These are phyloP conservation scores for Picea glauca DNA, from an alignment of 75 land plant species.

Conservation along the genomic window DNA sequence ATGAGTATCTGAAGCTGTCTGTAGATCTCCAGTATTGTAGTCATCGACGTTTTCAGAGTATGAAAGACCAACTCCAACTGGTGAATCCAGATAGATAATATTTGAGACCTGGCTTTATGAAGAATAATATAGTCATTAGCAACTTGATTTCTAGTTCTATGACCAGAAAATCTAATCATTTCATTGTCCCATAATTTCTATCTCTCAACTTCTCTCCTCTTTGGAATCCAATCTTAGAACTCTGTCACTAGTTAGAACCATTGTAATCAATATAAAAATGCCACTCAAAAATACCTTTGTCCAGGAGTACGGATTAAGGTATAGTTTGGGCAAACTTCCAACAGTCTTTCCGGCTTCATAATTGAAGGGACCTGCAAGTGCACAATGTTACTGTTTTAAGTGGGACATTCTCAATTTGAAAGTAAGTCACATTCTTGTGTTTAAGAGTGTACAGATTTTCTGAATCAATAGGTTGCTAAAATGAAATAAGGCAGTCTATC, in stretches of 20 bases:
- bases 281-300: slow-evolving; percentile 56
- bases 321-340: slow-evolving; percentile 46
- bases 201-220: neutral
- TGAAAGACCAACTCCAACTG: slow-evolving; percentile 91
- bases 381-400: neutral
- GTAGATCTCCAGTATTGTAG: slow-evolving; percentile 71
- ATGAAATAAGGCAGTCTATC: slow-evolving; percentile 6
- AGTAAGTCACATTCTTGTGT: neutral
- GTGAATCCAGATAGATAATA: slow-evolving; percentile 90
- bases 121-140: neutral
- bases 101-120: slow-evolving; percentile 60
- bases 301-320: slow-evolving; percentile 86
- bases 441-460: neutral
- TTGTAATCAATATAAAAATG: neutral
- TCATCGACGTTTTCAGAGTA: slow-evolving; percentile 52
- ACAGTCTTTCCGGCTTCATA: slow-evolving; percentile 37
- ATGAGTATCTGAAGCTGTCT: slow-evolving; percentile 82
- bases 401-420: neutral
- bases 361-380: slow-evolving; percentile 68
- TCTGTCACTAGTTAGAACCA: neutral
- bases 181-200: neutral
- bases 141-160: neutral
- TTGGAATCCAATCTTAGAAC: slow-evolving; percentile 1
- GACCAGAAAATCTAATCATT: neutral
- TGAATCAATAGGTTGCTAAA: neutral